Base-by-base conservation (phyloP, 2,329 filamentous ascomycete species). In the Pseudocercospora macadamiae region DNA sequence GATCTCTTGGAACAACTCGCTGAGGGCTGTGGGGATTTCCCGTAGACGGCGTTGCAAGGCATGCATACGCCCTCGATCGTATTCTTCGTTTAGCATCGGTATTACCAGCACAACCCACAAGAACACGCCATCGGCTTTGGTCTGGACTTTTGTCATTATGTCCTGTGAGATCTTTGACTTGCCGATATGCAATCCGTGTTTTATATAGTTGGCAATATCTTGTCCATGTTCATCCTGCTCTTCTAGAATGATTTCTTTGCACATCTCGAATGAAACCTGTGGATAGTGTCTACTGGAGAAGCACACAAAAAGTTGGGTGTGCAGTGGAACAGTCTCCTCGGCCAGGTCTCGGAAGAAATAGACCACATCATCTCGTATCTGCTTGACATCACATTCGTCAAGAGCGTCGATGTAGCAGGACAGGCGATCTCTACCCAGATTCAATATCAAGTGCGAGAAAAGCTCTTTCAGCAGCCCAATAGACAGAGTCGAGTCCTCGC, bases 1-100 rank as follows among this genome's bases (percentile, higher is more conserved):
- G 0, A 86, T 82, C 14, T 82, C 71, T 2, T 71, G 73, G 60
- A 87, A 86, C 0, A 87, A 62, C 0, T 80, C 71, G 34, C 74
- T 65, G 0, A 87, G 70, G 0, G 73, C 72, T 4, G 54, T 51
- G 0, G 77, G 80, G 21, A 80, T 73, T 32, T 79, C 72, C 3
- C 66, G 21, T 1, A 82, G 68, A 57, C 68, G 70, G 54, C 68
- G 60, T 16, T 64, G 61, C 4, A 80, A 53, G 0, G 57, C 60
- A 25, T 70, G 60, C 0, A 74, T 58, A 1, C 68, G 66, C 18
- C 75, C 70, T 4, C 64, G 26, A n/a, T 66, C 66, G 55, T 65
- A 73, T 60, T 78, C 76, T 51, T 74, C 73, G 51, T 81, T 80
- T 1, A 83, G 67, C 3, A 80, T 80, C 4, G 71, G 53, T 1